These are phyloP conservation scores for Albizia julibrissin DNA, from an alignment of 306 rosid species.

Conservation along the genomic window DNA sequence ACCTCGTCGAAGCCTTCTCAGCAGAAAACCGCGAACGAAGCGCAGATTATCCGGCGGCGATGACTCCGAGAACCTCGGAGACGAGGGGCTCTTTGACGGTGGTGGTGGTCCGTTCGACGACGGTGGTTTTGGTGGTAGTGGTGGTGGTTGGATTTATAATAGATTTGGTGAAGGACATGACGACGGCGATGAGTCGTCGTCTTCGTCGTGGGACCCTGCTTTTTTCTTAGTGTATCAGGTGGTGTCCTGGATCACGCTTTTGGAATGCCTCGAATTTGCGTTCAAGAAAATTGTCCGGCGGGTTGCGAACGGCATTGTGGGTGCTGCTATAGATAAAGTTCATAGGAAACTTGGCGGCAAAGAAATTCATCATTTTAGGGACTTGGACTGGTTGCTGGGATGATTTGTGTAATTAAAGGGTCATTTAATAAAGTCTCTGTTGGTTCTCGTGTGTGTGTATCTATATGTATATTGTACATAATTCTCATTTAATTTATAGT, in stretches of 20 bases:
- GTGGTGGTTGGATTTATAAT: constrained; percentile 74
- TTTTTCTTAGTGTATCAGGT: constrained; percentile 82
- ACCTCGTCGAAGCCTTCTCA: constrained; percentile 53
- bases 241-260: constrained; percentile 78
- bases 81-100: constrained; percentile 52
- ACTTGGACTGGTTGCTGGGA: not conserved
- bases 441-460: constrained; percentile 23
- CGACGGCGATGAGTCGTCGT: constrained; percentile 65
- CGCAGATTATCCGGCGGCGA: constrained; percentile 56
- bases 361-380: constrained; percentile 4
- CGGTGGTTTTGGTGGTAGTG: constrained; percentile 40
- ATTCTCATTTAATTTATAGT: not conserved
- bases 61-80: constrained; percentile 44
- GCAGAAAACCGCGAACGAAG: constrained; percentile 66
- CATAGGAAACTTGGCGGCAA: constrained; percentile 46
- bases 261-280: constrained; percentile 83
- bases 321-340: constrained; percentile 62
- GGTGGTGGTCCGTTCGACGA: constrained; percentile 46
- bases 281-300: constrained; percentile 67
- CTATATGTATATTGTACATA: not conserved
- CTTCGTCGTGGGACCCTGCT: constrained; percentile 72
- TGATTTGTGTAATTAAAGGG: not conserved
- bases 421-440: not conserved
- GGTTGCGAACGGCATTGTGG: constrained; percentile 58
- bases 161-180: constrained; percentile 61